phyloP scores from a whole-genome alignment of 805 yeast genomes.

The Starmerella khaoyaiensis region DNA sequence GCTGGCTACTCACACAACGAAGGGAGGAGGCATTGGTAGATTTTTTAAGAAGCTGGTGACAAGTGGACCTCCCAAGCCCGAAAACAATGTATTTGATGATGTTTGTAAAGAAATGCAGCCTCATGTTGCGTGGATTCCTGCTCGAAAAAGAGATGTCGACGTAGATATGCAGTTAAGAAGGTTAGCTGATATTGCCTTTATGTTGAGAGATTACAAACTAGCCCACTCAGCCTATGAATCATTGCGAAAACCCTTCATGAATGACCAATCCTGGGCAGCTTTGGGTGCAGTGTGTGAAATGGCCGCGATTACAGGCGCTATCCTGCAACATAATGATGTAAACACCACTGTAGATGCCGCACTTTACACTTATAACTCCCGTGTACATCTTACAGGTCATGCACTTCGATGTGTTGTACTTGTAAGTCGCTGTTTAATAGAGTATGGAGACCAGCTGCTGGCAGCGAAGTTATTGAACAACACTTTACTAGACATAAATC shows the following conservation, averaged over 20 bases:
- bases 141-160: slow-evolving; percentile 4
- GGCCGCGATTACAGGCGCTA: slow-evolving; percentile 52
- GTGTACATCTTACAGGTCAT: slow-evolving; percentile 56
- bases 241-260: slow-evolving; percentile 59
- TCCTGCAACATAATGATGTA: slow-evolving; percentile 2
- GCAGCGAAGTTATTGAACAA: slow-evolving; percentile 38
- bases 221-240: slow-evolving; percentile 77
- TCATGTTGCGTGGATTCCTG: slow-evolving; percentile 19
- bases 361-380: slow-evolving; percentile 58
- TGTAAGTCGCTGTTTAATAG: slow-evolving; percentile 52
- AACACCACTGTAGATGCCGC: slow-evolving; percentile 50
- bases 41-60: slow-evolving; percentile 15
- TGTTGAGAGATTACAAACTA: slow-evolving; percentile 76
- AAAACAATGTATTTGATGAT: slow-evolving; percentile 12
- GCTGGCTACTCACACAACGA: slow-evolving; percentile 26
- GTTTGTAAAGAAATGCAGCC: slow-evolving; percentile 18
- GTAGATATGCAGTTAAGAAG: slow-evolving; percentile 60
- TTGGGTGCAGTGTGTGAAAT: slow-evolving; percentile 81
- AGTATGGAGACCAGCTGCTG: slow-evolving; percentile 30
- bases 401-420: slow-evolving; percentile 56
- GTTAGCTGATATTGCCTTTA: slow-evolving; percentile 84
- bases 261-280: slow-evolving; percentile 68
- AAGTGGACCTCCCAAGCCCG: slow-evolving; percentile 19
- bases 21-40: slow-evolving; percentile 16
- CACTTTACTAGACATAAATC: slow-evolving; percentile 31